Evolutionary conservation across 164 flowering plant species (phyloP), one percentile per base, ranked within the genome.

Genomic region (Kingdonia uniflora): DNA sequence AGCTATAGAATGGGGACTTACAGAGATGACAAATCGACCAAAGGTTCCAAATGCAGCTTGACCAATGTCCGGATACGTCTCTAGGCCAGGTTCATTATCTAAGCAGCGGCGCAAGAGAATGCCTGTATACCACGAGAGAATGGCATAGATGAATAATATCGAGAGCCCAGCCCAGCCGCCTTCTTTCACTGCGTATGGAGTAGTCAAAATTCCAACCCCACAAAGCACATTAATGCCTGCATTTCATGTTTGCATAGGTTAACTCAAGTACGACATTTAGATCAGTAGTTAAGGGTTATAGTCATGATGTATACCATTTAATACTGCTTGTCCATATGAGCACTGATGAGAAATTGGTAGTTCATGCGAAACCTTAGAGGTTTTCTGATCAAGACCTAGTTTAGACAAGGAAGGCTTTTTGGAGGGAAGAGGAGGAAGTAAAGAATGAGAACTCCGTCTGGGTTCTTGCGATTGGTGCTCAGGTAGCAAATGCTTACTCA

Each of bases 41-140:
- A 14, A 14, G 0, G 77, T 70, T n/a, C 99, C 99, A 63, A 88
- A 92, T 17, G 99, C 99, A 25, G 97, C 97, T 63, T 86, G 95
- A 44, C 99, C 99, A 62, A 92, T 89, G 61, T 92, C 97, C 0
- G 99, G 99, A 58, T 86, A 92, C 5, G 99, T 92, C 66, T 92
- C 85, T 2, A 92, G 84, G 5, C 87, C 99, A 29, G 97, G 95
- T 61, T 71, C 65, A 55, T 97, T 92, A 37, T 92, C 97, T 56
- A 92, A 68, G 72, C 99, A 92, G 47, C 52, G n/a, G 16, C 99
- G 79, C 62, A 92, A 63, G 26, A 92, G 89, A 44, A 88, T 52
- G 22, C 97, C 99, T 14, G 99, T 92, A 74, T 86, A 92, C 67
- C 70, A 88, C 2, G 97, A 78, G 44, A 92, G 82, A 14, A 76